A percentile compares a stretch with the other conserved stretches of the same genome.
Conservation (phyloP, 2,329 filamentous ascomycete genomes). For the Eutypella sp. region DNA sequence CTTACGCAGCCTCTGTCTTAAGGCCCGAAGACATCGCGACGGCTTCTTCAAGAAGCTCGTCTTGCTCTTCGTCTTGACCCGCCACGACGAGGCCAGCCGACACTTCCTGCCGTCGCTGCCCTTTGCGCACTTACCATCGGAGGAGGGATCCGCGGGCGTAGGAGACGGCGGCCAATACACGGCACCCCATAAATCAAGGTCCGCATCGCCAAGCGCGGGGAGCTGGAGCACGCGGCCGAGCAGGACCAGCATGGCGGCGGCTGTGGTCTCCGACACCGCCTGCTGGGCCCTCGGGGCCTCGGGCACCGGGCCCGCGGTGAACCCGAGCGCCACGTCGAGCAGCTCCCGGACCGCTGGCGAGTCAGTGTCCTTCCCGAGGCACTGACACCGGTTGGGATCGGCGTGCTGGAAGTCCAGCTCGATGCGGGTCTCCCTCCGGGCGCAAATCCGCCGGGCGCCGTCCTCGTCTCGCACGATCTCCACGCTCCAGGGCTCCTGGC, state of each 20-base stretch:
- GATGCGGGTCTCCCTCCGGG: neutral
- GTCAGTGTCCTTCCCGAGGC: neutral
- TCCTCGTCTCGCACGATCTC: too few relatives aligned
- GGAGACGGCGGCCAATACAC: neutral
- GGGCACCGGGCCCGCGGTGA: too few relatives aligned
- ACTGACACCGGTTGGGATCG: neutral
- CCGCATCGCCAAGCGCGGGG: neutral
- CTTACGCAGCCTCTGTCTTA: too few relatives aligned
- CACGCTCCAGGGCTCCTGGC: neutral
- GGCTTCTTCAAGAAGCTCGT: too few relatives aligned
- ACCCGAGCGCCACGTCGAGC: neutral
- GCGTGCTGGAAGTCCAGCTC: conserved; percentile 1
- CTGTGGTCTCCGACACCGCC: neutral
- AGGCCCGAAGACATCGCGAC: too few relatives aligned
- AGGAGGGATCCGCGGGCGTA: neutral
- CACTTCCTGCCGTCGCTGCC: neutral
- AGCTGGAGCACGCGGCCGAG: neutral
- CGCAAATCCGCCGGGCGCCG: neutral
- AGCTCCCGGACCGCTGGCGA: neutral
- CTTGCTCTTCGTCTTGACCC: too few relatives aligned
- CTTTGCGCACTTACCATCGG: neutral
- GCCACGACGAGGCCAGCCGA: too few relatives aligned
- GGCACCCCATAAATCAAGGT: neutral
- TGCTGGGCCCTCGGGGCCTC: too few relatives aligned
- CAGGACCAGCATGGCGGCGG: neutral